These are phyloP conservation scores for Penicillium paxilli DNA, from an alignment of 495 filamentous ascomycete genomes.

Conservation along the genomic window DNA sequence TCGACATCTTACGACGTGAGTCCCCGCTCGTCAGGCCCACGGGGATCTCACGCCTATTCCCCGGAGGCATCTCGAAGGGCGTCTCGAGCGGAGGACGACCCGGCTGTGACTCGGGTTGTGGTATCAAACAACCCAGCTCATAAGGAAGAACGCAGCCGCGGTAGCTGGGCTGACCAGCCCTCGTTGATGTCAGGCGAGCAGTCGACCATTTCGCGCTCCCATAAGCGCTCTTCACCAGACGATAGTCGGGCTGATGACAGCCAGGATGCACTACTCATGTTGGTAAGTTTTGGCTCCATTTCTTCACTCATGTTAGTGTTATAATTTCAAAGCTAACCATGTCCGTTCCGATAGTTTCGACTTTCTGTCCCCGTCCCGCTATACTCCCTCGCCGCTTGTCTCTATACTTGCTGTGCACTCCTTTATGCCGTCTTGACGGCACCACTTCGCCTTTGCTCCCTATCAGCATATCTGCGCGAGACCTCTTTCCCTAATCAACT, in stretches of 20 bases:
- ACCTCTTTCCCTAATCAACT: constrained; percentile 39
- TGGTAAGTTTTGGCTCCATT: constrained; percentile 30
- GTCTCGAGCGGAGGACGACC: constrained; percentile 21
- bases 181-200: constrained; percentile 43
- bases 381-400: constrained; percentile 38
- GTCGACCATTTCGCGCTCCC: constrained; percentile 25
- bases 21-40: constrained; percentile 16
- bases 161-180: constrained; percentile 41
- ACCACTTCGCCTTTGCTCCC: constrained; percentile 45
- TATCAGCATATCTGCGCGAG: constrained; percentile 35
- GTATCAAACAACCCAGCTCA: constrained; percentile 28
- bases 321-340: no score
- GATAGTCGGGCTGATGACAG: constrained; percentile 25
- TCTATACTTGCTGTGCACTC: constrained; percentile 47
- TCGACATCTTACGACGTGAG: constrained; percentile 13
- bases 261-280: constrained; percentile 41
- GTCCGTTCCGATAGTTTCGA: constrained; percentile 42
- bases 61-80: constrained; percentile 15
- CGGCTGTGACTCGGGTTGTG: constrained; percentile 25
- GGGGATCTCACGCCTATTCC: constrained; percentile 18
- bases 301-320: no score
- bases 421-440: constrained; percentile 42
- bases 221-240: constrained; percentile 29
- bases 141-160: constrained; percentile 35
- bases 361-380: constrained; percentile 48